Evolutionary conservation across 257 asterid species (phyloP).

Genomic region (Mentha longifolia): DNA sequence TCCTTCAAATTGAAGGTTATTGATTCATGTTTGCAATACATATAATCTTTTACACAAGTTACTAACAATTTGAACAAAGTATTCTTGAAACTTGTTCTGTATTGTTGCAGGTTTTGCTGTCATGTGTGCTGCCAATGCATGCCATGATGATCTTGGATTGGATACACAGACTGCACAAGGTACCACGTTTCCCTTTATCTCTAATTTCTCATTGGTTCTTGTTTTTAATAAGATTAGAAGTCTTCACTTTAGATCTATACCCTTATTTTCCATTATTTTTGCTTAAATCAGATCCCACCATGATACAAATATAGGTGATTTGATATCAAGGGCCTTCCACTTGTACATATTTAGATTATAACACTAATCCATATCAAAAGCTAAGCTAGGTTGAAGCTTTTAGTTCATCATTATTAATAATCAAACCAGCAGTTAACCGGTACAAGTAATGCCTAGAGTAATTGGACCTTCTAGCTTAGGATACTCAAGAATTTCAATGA

Average conservation of each 20-base stretch:
- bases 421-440: not conserved
- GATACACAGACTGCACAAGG: constrained; percentile 9
- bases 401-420: not conserved
- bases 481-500: not conserved
- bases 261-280: not conserved
- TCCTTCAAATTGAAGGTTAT: constrained; percentile 9
- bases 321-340: no score
- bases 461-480: not conserved
- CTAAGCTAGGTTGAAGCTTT: not conserved
- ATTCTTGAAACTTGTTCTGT: constrained; percentile 6
- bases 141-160: constrained; percentile 19
- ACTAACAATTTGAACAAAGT: not conserved
- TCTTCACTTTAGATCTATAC: not conserved
- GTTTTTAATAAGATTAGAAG: not conserved
- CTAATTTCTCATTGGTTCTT: not conserved
- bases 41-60: not conserved
- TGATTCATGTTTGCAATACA: no score
- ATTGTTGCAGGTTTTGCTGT: constrained; percentile 26
- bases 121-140: not conserved
- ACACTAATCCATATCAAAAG: not conserved
- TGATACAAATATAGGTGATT: no score
- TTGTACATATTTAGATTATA: no score
- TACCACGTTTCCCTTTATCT: not conserved
- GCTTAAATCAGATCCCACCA: no score
- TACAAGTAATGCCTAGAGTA: constrained; percentile 15